Conservation (phyloP, 2,329 filamentous ascomycete genomes). For the Phialocephala sp. region DNA sequence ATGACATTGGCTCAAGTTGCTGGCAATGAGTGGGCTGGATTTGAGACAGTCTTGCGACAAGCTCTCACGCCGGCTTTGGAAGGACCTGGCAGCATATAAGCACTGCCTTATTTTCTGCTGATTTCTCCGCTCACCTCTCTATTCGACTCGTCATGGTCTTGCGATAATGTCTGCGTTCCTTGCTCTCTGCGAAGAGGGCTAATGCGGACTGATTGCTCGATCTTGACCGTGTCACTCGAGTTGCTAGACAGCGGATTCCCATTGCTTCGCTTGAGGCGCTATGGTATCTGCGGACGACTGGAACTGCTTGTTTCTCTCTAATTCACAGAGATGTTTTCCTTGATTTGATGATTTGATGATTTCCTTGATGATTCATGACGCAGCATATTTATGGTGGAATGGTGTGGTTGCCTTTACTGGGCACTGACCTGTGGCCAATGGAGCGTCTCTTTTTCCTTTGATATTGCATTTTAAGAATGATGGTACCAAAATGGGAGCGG, state of each 20-base stretch:
- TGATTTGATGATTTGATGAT: constrained; percentile 16
- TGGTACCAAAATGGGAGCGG: constrained; percentile 1
- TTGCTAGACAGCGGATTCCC: neutral
- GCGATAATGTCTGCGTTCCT: neutral
- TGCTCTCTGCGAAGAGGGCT: neutral
- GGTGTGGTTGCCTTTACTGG: constrained; percentile 11
- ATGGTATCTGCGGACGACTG: neutral
- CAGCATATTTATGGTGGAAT: constrained; percentile 22
- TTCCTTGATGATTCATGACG: constrained; percentile 25
- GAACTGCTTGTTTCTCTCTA: constrained; percentile 14
- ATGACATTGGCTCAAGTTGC: constrained; percentile 56
- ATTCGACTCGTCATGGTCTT: neutral
- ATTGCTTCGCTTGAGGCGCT: neutral
- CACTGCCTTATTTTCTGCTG: neutral
- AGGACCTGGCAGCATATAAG: neutral
- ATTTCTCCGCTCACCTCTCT: neutral
- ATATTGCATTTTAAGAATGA: neutral
- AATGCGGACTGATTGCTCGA: neutral
- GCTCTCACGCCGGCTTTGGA: constrained; percentile 32
- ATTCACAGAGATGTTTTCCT: constrained; percentile 9
- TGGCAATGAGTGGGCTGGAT: constrained; percentile 52
- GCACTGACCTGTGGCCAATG: constrained; percentile 1
- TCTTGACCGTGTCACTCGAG: neutral
- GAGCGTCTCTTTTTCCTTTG: constrained; percentile 12
- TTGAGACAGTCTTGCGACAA: constrained; percentile 54